These are phyloP conservation scores for Petunia secreta DNA, from an alignment of 257 asterid species.

Conservation along the genomic window DNA sequence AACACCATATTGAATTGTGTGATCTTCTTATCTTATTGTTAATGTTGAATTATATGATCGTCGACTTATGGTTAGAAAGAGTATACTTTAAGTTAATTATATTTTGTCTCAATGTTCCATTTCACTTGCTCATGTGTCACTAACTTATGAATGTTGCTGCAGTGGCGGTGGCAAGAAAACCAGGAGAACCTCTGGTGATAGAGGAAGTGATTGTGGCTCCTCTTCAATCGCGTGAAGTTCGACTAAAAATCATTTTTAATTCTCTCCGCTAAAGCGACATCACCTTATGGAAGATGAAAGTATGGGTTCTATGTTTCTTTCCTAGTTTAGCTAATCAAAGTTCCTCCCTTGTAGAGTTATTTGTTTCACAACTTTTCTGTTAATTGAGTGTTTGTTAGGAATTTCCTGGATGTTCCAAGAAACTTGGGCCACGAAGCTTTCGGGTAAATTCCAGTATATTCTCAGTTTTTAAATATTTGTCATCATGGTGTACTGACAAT, in stretches of 20 bases:
- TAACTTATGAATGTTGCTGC: conserved; percentile 33
- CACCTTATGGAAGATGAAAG: conserved; percentile 59
- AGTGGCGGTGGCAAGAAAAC: conserved; percentile 84
- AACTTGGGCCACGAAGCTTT: conserved; percentile 81
- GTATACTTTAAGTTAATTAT: neutral
- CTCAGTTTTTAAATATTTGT: too few relatives aligned
- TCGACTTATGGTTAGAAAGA: neutral
- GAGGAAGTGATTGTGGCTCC: conserved; percentile 80
- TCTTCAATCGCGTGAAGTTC: conserved; percentile 66
- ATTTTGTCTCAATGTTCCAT: neutral
- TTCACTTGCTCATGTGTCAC: too few relatives aligned
- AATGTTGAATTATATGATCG: neutral
- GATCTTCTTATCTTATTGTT: neutral
- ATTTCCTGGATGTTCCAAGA: conserved; percentile 65
- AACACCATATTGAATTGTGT: neutral
- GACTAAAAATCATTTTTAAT: conserved; percentile 71
- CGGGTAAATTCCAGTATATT: conserved; percentile 49
- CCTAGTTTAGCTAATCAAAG: neutral
- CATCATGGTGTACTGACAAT: too few relatives aligned
- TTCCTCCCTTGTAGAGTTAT: neutral
- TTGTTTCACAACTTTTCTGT: neutral
- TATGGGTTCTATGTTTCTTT: neutral
- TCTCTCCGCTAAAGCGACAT: conserved; percentile 78
- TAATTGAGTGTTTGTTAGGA: conserved; percentile 38
- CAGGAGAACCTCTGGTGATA: conserved; percentile 76